These are phyloP conservation scores for Salix arbutifolia DNA, from an alignment of 345 rosid species.

Conservation along the genomic window DNA sequence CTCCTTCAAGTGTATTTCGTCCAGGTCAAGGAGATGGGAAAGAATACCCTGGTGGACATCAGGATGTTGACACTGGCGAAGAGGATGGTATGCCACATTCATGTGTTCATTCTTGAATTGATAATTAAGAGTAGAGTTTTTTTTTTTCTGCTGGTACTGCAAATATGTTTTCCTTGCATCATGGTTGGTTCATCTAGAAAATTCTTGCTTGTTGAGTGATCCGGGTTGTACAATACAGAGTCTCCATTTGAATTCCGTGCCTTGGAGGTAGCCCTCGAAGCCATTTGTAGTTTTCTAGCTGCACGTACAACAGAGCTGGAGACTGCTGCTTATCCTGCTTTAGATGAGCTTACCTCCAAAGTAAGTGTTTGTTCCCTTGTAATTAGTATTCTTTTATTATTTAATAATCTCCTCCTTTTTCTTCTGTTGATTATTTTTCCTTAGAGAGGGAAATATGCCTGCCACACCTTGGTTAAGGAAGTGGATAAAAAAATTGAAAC, in stretches of 20 bases:
- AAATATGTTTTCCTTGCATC: neutral
- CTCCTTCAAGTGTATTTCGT: slow-evolving; percentile 32
- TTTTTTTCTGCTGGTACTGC: neutral
- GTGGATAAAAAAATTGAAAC: neutral
- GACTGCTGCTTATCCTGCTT: slow-evolving; percentile 91
- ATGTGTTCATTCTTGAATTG: neutral
- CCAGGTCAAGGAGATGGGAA: slow-evolving; percentile 47
- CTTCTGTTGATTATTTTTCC: neutral
- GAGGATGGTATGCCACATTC: slow-evolving; percentile 69
- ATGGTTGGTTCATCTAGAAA: neutral
- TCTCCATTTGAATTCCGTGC: slow-evolving; percentile 76
- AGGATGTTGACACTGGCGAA: slow-evolving; percentile 69
- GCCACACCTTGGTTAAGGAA: neutral
- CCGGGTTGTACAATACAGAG: slow-evolving; percentile 43
- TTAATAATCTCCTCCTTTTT: neutral
- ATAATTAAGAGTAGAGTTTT: neutral
- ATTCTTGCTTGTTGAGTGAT: slow-evolving; percentile 11
- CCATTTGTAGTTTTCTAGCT: slow-evolving; percentile 87
- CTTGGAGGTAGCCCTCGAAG: slow-evolving; percentile 88
- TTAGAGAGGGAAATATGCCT: neutral
- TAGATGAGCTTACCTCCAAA: slow-evolving; percentile 92
- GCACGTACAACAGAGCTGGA: slow-evolving; percentile 87
- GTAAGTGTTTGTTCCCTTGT: slow-evolving; percentile 26
- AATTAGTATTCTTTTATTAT: neutral
- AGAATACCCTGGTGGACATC: slow-evolving; percentile 40